Evolutionary conservation across 1,284 basidiomycete genomes (phyloP), one percentile per base, ranked within the genome.

Genomic region (Rhodotorula sp.): DNA sequence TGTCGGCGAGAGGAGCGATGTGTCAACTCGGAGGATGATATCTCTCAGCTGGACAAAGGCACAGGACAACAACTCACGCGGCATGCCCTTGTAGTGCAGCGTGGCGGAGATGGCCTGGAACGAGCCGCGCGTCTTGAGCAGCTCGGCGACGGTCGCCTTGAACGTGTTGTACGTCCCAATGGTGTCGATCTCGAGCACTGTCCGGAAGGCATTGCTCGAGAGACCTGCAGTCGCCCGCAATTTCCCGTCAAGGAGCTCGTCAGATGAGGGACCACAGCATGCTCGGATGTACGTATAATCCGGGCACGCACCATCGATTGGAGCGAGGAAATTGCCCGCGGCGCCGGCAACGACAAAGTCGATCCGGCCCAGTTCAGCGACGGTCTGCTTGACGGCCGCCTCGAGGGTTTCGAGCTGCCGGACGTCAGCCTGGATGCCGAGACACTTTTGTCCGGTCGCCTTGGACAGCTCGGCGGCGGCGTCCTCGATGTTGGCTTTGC

Each of bases 131-230:
- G 88, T 83, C 57, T 84, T 83, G 65, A 91, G 87, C 51, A 95
- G 77, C 76, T 91, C 84, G 1, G 85, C 84, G 30, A 95, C 81
- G 0, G 93, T 95, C 0, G 93, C 93, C 80, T 96, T 95, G 81
- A 97, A 86, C 14, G 95, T 97, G 82, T 97, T 90, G 84, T 89
- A 98, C 4, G 92, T 94, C 37, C 95, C 95, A 17, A 64, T 42
- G 86, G 49, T 88, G 81, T 98, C 95, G 76, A 98, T 98, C 79
- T 95, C 92, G 69, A 97, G 85, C 37, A 98, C 94, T 0, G 94
- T 94, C 80, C 85, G 87, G 85, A 98, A 98, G 0, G 87, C 93
- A 77, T 93, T 93, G 79, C 91, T 88, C 2, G 90, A 64, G 12
- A 80, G 75, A 54, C 79, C 78, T 68, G 62, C 24, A 22, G 4